phyloP scores from a whole-genome alignment of 192 early-diverging fungal genomes.

The Coemansia sp. region DNA sequence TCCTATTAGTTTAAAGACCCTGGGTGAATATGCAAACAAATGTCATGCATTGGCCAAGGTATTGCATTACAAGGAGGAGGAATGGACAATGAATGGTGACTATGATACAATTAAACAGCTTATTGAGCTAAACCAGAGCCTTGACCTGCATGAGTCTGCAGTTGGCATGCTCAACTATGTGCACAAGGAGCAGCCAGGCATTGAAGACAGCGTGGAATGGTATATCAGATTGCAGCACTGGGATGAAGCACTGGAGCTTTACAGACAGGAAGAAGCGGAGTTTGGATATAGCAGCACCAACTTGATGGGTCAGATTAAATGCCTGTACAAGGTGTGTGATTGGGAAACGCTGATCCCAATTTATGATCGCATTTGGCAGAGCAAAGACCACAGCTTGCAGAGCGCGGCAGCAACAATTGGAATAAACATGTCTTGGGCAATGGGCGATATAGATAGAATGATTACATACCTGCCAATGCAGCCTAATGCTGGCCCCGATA shows the following conservation, averaged over 20 bases:
- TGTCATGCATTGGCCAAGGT: constrained; percentile 96
- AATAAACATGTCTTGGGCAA: constrained; percentile 84
- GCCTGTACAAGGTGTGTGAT: constrained; percentile 85
- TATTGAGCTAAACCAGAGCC: constrained; percentile 87
- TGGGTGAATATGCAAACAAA: constrained; percentile 82
- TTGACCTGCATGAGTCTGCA: constrained; percentile 92
- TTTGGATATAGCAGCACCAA: constrained; percentile 45
- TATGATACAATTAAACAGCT: constrained; percentile 82
- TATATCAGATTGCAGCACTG: constrained; percentile 87
- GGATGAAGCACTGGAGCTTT: constrained; percentile 86
- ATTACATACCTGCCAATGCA: constrained; percentile 84
- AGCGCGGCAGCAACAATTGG: constrained; percentile 79
- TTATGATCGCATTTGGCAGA: constrained; percentile 69
- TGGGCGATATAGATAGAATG: constrained; percentile 85
- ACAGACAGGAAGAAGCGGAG: constrained; percentile 66
- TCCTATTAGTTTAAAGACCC: constrained; percentile 84
- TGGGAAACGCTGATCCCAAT: constrained; percentile 79
- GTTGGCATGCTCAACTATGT: constrained; percentile 89
- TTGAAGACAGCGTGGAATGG: constrained; percentile 85
- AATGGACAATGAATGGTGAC: constrained; percentile 75
- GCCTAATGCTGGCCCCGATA: constrained; percentile 59
- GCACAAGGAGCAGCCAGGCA: constrained; percentile 63
- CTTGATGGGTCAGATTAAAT: constrained; percentile 80
- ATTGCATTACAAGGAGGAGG: constrained; percentile 90
- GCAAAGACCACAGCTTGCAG: constrained; percentile 58